phyloP scores from a whole-genome alignment of 495 filamentous ascomycete species.

The Tetracladium setigerum region DNA sequence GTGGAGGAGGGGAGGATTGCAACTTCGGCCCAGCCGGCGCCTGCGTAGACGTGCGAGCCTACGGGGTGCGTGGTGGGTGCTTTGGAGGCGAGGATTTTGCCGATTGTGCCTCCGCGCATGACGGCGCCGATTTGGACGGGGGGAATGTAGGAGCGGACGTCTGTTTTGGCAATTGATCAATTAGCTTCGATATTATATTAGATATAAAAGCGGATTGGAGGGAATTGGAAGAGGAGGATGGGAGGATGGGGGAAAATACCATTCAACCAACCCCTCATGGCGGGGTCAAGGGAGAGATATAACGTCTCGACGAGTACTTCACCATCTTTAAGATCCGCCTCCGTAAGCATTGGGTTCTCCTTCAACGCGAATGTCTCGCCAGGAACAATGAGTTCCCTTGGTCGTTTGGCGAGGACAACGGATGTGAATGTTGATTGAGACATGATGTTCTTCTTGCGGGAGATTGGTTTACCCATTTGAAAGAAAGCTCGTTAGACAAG shows the following conservation, averaged over 20 bases:
- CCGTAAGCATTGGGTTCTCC: constrained; percentile 34
- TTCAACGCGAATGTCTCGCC: constrained; percentile 47
- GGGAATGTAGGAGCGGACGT: constrained; percentile 56
- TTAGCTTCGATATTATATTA: neutral
- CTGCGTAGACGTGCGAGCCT: constrained; percentile 45
- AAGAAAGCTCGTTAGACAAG: neutral
- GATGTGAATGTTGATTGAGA: constrained; percentile 29
- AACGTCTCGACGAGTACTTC: constrained; percentile 57
- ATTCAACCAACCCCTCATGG: constrained; percentile 71
- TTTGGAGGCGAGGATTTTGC: constrained; percentile 38
- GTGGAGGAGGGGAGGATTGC: constrained; percentile 36
- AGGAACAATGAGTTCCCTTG: constrained; percentile 33
- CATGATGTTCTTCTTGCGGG: constrained; percentile 17
- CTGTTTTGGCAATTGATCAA: constrained; percentile 24
- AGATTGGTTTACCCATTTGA: constrained; percentile 10
- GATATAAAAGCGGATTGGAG: neutral
- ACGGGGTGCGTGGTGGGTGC: constrained; percentile 31
- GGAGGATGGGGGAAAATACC: constrained; percentile 19
- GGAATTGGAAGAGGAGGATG: neutral
- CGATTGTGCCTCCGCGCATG: constrained; percentile 59
- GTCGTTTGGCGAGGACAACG: constrained; percentile 43
- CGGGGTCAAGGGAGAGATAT: constrained; percentile 72
- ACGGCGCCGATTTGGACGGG: constrained; percentile 57
- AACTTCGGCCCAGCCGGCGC: constrained; percentile 56
- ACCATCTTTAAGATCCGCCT: constrained; percentile 43